phyloP scores from a whole-genome alignment of 306 rosid species.

The Citrullus colocynthis region DNA sequence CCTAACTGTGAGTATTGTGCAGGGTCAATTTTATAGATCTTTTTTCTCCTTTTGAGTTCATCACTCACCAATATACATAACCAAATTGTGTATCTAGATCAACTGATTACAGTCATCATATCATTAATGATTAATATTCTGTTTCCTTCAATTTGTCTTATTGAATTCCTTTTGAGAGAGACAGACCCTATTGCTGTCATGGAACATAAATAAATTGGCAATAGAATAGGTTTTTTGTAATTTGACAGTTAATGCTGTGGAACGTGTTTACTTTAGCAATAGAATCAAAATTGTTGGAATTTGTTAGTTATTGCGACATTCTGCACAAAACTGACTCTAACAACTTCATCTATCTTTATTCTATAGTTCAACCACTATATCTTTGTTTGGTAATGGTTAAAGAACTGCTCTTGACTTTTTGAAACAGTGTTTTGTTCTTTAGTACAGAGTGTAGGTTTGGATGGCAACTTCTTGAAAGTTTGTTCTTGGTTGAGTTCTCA shows the following conservation, averaged over 20 bases:
- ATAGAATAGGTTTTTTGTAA: background rate
- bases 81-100: slow-evolving; percentile 8
- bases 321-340: background rate
- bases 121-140: background rate
- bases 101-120: slow-evolving; percentile 3
- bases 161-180: background rate
- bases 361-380: slow-evolving; percentile 2
- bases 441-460: background rate
- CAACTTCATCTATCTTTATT: background rate
- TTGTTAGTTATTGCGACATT: background rate
- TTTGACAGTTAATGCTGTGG: background rate
- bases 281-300: background rate
- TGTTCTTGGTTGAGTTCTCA: background rate
- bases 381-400: background rate
- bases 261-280: background rate
- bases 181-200: background rate
- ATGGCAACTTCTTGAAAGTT: background rate
- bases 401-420: background rate
- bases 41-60: slow-evolving; percentile 2
- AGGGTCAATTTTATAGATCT: slow-evolving; percentile 2
- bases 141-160: background rate
- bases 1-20: slow-evolving; percentile 10
- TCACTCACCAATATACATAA: slow-evolving; percentile 6
- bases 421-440: background rate
- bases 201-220: background rate